These are phyloP conservation scores for Plantago lanceolata DNA, from an alignment of 305 asterid genomes.

Conservation along the genomic window DNA sequence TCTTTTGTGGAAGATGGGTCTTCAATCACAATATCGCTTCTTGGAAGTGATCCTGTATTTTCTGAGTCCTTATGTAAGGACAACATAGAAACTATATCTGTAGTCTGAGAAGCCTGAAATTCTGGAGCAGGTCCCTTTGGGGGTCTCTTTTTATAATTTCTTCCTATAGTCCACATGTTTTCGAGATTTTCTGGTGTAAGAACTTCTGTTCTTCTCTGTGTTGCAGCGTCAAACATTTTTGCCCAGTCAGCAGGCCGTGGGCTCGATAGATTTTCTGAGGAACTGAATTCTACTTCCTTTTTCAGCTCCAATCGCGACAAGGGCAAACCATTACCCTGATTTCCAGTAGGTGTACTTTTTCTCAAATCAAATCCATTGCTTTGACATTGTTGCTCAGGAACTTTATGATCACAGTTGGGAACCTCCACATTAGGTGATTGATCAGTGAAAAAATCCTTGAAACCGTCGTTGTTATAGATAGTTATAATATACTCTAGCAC, in stretches of 20 bases:
- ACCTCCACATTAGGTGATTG: slow-evolving; percentile 38
- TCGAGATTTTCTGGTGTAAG: slow-evolving; percentile 97
- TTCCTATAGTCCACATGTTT: slow-evolving; percentile 95
- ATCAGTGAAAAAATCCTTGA: slow-evolving; percentile 35
- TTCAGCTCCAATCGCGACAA: slow-evolving; percentile 38
- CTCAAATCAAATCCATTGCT: slow-evolving; percentile 38
- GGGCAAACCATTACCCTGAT: slow-evolving; percentile 36
- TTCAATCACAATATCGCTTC: slow-evolving; percentile 30
- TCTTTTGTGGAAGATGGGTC: slow-evolving; percentile 27
- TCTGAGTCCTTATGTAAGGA: slow-evolving; percentile 22
- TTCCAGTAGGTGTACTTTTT: slow-evolving; percentile 30
- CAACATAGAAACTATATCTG: neutral
- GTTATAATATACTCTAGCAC: slow-evolving; percentile 72
- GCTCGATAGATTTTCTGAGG: slow-evolving; percentile 36
- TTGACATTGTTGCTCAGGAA: slow-evolving; percentile 37
- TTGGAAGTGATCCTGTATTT: slow-evolving; percentile 22
- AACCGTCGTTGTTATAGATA: slow-evolving; percentile 54
- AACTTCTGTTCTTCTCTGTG: slow-evolving; percentile 97
- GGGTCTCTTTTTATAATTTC: slow-evolving; percentile 82
- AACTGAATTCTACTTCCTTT: slow-evolving; percentile 32
- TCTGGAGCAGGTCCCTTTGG: slow-evolving; percentile 43
- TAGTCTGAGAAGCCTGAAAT: slow-evolving; percentile 24
- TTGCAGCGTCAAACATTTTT: slow-evolving; percentile 77
- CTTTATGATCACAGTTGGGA: slow-evolving; percentile 35
- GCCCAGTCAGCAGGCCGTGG: slow-evolving; percentile 84